Percentiles rank a stretch among this genome's conserved stretches.
phyloP scores from a whole-genome alignment of 2,329 filamentous ascomycete genomes.

The Neonectria hederae region DNA sequence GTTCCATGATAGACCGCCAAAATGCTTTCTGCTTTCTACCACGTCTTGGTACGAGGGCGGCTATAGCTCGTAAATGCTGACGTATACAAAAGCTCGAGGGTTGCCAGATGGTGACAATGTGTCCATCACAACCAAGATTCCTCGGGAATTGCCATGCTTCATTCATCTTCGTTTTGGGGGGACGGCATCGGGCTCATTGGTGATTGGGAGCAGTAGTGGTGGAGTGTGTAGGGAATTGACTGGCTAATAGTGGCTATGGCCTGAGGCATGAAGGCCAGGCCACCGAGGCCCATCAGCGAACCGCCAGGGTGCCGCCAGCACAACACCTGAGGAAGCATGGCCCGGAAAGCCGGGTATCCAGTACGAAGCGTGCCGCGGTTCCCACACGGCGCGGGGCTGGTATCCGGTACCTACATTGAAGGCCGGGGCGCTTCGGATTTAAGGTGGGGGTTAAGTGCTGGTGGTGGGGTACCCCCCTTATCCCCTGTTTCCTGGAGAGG shows the following conservation, averaged over 20 bases:
- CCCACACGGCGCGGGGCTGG: not conserved
- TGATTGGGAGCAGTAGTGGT: not conserved
- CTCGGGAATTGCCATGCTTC: not conserved
- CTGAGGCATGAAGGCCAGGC: too few relatives aligned
- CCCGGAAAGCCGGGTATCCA: conserved; percentile 19
- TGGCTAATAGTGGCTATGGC: too few relatives aligned
- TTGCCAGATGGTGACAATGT: not conserved
- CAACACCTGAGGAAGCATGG: not conserved
- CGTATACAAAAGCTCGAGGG: not conserved
- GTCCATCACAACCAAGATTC: not conserved
- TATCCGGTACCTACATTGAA: not conserved
- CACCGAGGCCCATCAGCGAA: too few relatives aligned
- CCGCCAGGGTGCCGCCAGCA: too few relatives aligned
- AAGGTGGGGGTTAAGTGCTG: not conserved
- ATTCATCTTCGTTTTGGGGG: not conserved
- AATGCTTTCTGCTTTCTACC: not conserved
- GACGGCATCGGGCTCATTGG: not conserved
- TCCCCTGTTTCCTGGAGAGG: not conserved
- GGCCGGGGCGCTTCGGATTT: not conserved
- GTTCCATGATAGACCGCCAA: conserved; percentile 7
- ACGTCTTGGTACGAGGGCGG: not conserved
- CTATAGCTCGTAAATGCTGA: not conserved
- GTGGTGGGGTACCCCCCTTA: not conserved
- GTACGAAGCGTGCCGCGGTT: conserved; percentile 1
- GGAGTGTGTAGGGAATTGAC: conserved; percentile 1